Evolutionary conservation across 2,329 filamentous ascomycete genomes (phyloP).

Genomic region (Akanthomyces muscarius): DNA sequence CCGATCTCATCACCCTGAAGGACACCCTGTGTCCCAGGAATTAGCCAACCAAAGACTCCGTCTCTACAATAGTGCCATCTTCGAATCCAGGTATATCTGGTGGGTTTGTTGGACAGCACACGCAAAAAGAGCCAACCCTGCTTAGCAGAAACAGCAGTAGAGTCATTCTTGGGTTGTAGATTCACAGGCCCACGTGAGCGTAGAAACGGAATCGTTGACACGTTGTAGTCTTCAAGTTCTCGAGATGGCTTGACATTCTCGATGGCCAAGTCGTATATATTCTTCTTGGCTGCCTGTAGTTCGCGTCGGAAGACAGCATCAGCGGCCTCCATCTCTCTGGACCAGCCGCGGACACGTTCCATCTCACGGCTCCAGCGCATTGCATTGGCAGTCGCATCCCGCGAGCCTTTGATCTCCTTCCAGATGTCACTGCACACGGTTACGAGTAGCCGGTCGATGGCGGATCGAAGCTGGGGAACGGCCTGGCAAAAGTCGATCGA

Average conservation of each 20-base stretch:
- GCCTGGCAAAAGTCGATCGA: constrained; percentile 91
- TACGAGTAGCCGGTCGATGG: constrained; percentile 82
- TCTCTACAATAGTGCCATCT: constrained; percentile 96
- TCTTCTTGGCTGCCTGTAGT: constrained; percentile 70
- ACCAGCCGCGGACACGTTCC: constrained; percentile 89
- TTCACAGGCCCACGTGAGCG: constrained; percentile 66
- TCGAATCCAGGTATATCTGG: constrained; percentile 81
- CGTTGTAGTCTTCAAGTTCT: constrained; percentile 88
- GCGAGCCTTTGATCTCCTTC: constrained; percentile 73
- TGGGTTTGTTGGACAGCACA: constrained; percentile 79
- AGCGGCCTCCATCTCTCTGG: constrained; percentile 87
- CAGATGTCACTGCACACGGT: constrained; percentile 81
- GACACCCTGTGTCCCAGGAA: constrained; percentile 80
- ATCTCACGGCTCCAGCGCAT: constrained; percentile 72
- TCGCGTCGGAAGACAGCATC: constrained; percentile 80
- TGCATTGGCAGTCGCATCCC: constrained; percentile 63
- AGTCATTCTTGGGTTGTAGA: constrained; percentile 51
- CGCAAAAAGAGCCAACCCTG: constrained; percentile 92
- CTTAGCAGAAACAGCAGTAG: constrained; percentile 64
- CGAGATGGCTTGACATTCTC: constrained; percentile 72
- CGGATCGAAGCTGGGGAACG: constrained; percentile 78
- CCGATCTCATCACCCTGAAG: constrained; percentile 96
- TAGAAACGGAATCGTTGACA: constrained; percentile 84
- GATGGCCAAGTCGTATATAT: constrained; percentile 76
- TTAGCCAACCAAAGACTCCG: constrained; percentile 92